Evolutionary conservation across 2,329 filamentous ascomycete genomes (phyloP).

Genomic region (Trichoderma arundinaceum): DNA sequence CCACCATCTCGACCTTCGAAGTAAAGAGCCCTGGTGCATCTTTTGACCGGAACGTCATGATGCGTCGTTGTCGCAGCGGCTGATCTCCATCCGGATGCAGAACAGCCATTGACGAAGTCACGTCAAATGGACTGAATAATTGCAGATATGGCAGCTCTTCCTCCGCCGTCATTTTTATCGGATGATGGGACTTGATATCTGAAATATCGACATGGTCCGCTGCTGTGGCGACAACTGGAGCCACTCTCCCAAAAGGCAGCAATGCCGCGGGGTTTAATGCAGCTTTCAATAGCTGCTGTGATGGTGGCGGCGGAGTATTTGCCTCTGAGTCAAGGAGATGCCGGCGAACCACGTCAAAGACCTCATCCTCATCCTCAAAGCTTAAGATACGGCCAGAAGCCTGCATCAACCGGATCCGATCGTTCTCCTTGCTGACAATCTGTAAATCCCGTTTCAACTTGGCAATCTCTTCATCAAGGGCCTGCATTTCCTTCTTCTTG

Average conservation of each 20-base stretch:
- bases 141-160: slow-evolving; percentile 73
- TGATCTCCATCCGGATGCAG: slow-evolving; percentile 46
- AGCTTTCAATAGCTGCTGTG: slow-evolving; percentile 53
- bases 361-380: slow-evolving; percentile 44
- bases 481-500: slow-evolving; percentile 59
- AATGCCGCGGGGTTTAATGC: slow-evolving; percentile 58
- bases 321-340: slow-evolving; percentile 48
- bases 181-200: slow-evolving; percentile 66
- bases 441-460: slow-evolving; percentile 64
- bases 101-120: slow-evolving; percentile 60
- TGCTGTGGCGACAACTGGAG: slow-evolving; percentile 37
- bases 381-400: slow-evolving; percentile 47
- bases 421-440: slow-evolving; percentile 62
- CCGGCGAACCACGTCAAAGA: slow-evolving; percentile 50
- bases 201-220: slow-evolving; percentile 46
- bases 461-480: slow-evolving; percentile 61
- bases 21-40: slow-evolving; percentile 59
- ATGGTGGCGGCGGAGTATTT: slow-evolving; percentile 39
- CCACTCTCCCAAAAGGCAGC: slow-evolving; percentile 55
- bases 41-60: slow-evolving; percentile 56
- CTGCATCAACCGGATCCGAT: slow-evolving; percentile 54
- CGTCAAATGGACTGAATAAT: slow-evolving; percentile 71
- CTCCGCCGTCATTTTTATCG: slow-evolving; percentile 63
- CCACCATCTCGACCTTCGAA: slow-evolving; percentile 62
- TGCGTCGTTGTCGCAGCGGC: slow-evolving; percentile 58